phyloP scores from a whole-genome alignment of 805 yeast genomes.

The Teunomyces lycoperdinae region DNA sequence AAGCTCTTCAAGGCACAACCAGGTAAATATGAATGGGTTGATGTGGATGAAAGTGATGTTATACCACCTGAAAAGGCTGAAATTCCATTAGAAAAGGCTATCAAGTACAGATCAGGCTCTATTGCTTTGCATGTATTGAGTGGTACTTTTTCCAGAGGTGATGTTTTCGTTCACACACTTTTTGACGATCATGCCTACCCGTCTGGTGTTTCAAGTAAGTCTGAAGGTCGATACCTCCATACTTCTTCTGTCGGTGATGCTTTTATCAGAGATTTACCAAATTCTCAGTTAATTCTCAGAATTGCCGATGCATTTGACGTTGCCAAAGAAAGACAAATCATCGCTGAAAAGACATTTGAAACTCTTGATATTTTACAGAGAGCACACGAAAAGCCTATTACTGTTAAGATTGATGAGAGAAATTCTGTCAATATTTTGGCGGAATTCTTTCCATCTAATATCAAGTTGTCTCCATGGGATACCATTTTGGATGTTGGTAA shows the following conservation, averaged over 20 bases:
- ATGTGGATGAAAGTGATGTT: conserved; percentile 36
- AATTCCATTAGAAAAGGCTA: conserved; percentile 49
- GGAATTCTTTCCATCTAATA: conserved; percentile 59
- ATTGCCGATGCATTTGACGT: conserved; percentile 52
- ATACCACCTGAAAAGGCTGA: conserved; percentile 41
- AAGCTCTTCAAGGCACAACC: conserved; percentile 56
- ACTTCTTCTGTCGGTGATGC: conserved; percentile 52
- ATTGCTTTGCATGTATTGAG: conserved; percentile 50
- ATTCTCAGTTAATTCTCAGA: conserved; percentile 57
- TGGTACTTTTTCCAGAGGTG: conserved; percentile 50
- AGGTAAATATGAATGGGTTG: conserved; percentile 62
- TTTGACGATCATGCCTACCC: conserved; percentile 68
- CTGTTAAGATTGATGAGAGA: conserved; percentile 40
- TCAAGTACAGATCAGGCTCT: conserved; percentile 60
- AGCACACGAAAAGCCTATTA: conserved; percentile 45
- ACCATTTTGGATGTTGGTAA: conserved; percentile 67
- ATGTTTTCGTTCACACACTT: conserved; percentile 53
- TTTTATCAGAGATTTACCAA: conserved; percentile 67
- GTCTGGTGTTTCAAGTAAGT: conserved; percentile 48
- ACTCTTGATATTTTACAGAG: conserved; percentile 55
- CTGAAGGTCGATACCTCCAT: conserved; percentile 44
- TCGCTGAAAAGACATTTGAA: conserved; percentile 47
- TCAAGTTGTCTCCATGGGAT: conserved; percentile 54
- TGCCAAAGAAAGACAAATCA: conserved; percentile 45
- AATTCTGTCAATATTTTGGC: conserved; percentile 47